These are phyloP conservation scores for Tylopilus felleus DNA, from an alignment of 768 basidiomycete species.

Conservation along the genomic window DNA sequence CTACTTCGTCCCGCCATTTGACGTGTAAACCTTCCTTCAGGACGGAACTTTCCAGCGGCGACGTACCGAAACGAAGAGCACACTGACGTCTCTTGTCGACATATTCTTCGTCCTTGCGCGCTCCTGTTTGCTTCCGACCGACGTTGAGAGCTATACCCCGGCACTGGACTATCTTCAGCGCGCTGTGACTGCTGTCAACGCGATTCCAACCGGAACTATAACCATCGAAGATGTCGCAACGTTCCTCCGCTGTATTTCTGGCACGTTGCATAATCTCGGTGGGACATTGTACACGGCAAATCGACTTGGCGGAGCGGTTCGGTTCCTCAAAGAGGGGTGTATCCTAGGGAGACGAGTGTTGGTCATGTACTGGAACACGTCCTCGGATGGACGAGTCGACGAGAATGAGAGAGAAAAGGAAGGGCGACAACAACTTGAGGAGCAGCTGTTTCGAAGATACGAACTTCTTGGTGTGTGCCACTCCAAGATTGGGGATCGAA, in stretches of 20 bases:
- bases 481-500: conserved; percentile 72
- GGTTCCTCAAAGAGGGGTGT: conserved; percentile 66
- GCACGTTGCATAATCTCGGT: conserved; percentile 66
- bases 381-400: conserved; percentile 4
- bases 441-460: conserved; percentile 69
- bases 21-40: conserved; percentile 2
- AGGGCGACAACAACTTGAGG: conserved; percentile 56
- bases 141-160: conserved; percentile 44
- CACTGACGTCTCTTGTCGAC: conserved; percentile 48
- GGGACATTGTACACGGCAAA: conserved; percentile 66
- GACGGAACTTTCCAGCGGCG: not conserved
- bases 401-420: conserved; percentile 34
- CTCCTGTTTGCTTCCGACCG: conserved; percentile 35
- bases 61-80: conserved; percentile 29
- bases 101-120: conserved; percentile 54
- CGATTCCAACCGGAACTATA: conserved; percentile 3
- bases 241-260: conserved; percentile 65
- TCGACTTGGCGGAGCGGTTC: conserved; percentile 58
- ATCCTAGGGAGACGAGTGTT: conserved; percentile 49
- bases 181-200: conserved; percentile 33
- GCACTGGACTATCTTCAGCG: conserved; percentile 47
- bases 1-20: not conserved
- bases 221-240: conserved; percentile 39
- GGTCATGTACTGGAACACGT: conserved; percentile 17
- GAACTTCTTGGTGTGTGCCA: conserved; percentile 80